These are phyloP conservation scores for Eutrema japonicum DNA, from an alignment of 345 rosid species.

Conservation along the genomic window DNA sequence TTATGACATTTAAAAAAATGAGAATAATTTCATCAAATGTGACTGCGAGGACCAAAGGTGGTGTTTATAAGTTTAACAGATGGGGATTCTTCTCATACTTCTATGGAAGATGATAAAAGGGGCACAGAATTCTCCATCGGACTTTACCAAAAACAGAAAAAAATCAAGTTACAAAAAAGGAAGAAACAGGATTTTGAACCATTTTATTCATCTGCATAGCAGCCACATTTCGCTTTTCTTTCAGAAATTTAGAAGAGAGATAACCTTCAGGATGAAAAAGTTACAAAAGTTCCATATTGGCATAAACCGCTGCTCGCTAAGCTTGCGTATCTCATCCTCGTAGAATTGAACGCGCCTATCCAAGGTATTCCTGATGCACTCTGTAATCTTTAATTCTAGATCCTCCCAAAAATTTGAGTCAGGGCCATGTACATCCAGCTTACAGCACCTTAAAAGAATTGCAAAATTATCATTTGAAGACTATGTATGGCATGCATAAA, in stretches of 20 bases:
- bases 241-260: slow-evolving; percentile 44
- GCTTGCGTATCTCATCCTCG: slow-evolving; percentile 97
- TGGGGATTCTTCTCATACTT: slow-evolving; percentile 25
- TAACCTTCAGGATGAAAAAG: slow-evolving; percentile 94
- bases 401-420: slow-evolving; percentile 93
- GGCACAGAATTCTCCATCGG: background rate
- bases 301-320: slow-evolving; percentile 90
- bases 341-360: slow-evolving; percentile 90
- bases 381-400: slow-evolving; percentile 79
- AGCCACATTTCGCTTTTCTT: slow-evolving; percentile 9
- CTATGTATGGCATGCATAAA: slow-evolving; percentile 8
- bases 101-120: slow-evolving; percentile 17
- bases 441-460: slow-evolving; percentile 77
- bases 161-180: slow-evolving; percentile 1
- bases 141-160: slow-evolving; percentile 19
- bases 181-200: slow-evolving; percentile 3
- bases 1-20: slow-evolving; percentile 37
- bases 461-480: slow-evolving; percentile 42
- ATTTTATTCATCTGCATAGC: slow-evolving; percentile 14
- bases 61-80: slow-evolving; percentile 17
- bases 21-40: slow-evolving; percentile 24
- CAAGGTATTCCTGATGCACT: slow-evolving; percentile 82
- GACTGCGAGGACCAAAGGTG: slow-evolving; percentile 23
- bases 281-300: slow-evolving; percentile 98
- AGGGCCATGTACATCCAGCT: slow-evolving; percentile 80